Conservation (phyloP, 768 basidiomycete species). For the Lactarius trivialis region DNA sequence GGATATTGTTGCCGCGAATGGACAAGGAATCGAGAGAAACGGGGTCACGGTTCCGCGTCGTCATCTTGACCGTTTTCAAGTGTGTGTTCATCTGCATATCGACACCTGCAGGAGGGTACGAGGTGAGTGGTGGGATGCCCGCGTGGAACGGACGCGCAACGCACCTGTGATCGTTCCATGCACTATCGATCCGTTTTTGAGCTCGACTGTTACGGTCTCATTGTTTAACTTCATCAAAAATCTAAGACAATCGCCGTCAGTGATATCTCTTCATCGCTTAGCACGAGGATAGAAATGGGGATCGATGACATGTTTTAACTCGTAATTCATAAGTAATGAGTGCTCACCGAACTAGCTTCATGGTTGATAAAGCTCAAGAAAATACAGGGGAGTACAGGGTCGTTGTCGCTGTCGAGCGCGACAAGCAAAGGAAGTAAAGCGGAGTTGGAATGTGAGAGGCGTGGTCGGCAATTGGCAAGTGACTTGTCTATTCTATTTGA, state of each 20-base stretch:
- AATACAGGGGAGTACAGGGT: background rate
- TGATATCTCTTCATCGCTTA: background rate
- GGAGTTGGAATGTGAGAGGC: slow-evolving; percentile 9
- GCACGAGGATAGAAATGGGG: background rate
- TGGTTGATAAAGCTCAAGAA: background rate
- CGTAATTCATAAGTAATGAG: background rate
- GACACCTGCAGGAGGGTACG: slow-evolving; percentile 71
- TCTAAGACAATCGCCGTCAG: slow-evolving; percentile 35
- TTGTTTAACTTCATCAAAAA: slow-evolving; percentile 99
- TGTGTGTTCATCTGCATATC: slow-evolving; percentile 99
- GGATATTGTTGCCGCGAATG: slow-evolving; percentile 94
- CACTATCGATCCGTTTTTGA: slow-evolving; percentile 94
- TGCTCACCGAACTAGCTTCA: slow-evolving; percentile 20
- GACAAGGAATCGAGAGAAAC: slow-evolving; percentile 82
- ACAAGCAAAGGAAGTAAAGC: slow-evolving; percentile 8
- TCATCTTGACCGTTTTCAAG: slow-evolving; percentile 96
- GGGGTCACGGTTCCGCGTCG: slow-evolving; percentile 85
- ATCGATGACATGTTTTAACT: background rate
- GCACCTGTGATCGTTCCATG: slow-evolving; percentile 95
- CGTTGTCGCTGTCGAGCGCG: slow-evolving; percentile 12
- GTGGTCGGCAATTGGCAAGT: background rate
- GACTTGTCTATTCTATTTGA: background rate
- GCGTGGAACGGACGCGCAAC: slow-evolving; percentile 23
- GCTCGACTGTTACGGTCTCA: slow-evolving; percentile 95
- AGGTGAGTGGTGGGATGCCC: slow-evolving; percentile 2